Percentiles rank a stretch among this genome's conserved stretches.
phyloP scores from a whole-genome alignment of 768 basidiomycete genomes.

The Mycena floridula region DNA sequence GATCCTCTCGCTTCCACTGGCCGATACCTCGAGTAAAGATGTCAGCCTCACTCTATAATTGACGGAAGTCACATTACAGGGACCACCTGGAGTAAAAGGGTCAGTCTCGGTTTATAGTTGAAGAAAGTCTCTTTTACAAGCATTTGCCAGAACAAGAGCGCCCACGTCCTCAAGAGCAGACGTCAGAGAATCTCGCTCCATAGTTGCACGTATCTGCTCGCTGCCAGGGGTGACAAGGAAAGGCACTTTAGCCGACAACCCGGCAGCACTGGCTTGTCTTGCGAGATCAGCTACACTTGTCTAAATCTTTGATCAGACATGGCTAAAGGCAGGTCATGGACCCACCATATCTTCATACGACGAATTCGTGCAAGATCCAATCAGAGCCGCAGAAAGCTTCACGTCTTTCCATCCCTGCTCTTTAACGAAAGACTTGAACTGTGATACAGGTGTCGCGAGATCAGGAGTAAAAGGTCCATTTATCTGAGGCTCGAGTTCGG shows the following conservation, averaged over 20 bases:
- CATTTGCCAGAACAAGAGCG: constrained; percentile 93
- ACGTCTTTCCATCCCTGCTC: constrained; percentile 91
- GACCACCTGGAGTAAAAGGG: constrained; percentile 60
- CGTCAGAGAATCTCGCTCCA: constrained; percentile 91
- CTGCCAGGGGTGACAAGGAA: constrained; percentile 89
- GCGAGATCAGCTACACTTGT: constrained; percentile 91
- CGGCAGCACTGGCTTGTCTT: constrained; percentile 27
- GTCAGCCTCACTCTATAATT: too few relatives aligned
- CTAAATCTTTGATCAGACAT: constrained; percentile 18
- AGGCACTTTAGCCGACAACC: too few relatives aligned
- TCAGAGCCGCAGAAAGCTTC: constrained; percentile 85
- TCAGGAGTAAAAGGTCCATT: constrained; percentile 99
- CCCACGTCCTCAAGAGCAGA: constrained; percentile 79
- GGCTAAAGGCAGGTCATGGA: neutral
- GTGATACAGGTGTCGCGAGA: constrained; percentile 87
- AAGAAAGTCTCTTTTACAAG: constrained; percentile 99
- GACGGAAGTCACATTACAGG: constrained; percentile 99
- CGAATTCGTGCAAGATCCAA: constrained; percentile 99
- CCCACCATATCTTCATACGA: constrained; percentile 92
- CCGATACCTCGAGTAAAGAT: constrained; percentile 8
- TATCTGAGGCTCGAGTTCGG: constrained; percentile 83
- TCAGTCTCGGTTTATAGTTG: too few relatives aligned
- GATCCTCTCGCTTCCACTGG: constrained; percentile 90
- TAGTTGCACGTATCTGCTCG: constrained; percentile 95
- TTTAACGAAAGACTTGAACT: constrained; percentile 74